Evolutionary conservation across 345 rosid species (phyloP).

Genomic region (Aquilaria malaccensis): DNA sequence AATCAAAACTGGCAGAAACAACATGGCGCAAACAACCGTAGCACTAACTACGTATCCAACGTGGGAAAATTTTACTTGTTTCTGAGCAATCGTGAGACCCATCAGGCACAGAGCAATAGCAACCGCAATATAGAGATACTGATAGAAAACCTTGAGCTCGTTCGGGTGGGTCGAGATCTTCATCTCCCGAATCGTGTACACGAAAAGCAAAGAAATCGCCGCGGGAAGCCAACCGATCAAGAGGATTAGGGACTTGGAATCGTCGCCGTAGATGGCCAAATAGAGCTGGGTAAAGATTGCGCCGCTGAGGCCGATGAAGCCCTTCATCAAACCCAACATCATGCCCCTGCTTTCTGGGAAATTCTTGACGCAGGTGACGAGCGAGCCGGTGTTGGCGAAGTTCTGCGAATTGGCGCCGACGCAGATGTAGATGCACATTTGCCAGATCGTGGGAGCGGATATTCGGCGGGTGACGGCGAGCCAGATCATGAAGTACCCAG

Average conservation of each 20-base stretch:
- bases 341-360: conserved; percentile 57
- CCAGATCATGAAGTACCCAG: conserved; percentile 73
- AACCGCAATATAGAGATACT: conserved; percentile 28
- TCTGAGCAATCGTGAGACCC: conserved; percentile 37
- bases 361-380: conserved; percentile 57
- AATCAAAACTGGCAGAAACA: conserved; percentile 32
- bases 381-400: conserved; percentile 52
- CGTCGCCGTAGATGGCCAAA: conserved; percentile 35
- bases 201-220: conserved; percentile 36
- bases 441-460: conserved; percentile 37
- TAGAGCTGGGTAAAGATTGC: conserved; percentile 51
- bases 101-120: conserved; percentile 34
- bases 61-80: conserved; percentile 18
- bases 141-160: conserved; percentile 47
- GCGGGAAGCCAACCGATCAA: conserved; percentile 59
- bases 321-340: conserved; percentile 53
- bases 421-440: conserved; percentile 59
- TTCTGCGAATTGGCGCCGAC: conserved; percentile 57
- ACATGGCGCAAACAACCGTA: conserved; percentile 32
- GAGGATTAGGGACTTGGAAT: conserved; percentile 36
- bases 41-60: conserved; percentile 29
- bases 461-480: conserved; percentile 40
- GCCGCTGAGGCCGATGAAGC: conserved; percentile 47
- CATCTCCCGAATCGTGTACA: conserved; percentile 35
- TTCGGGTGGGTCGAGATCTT: conserved; percentile 35